Evolutionary conservation across 345 rosid genomes (phyloP), one percentile per base, ranked within the genome.

Genomic region (Mallotus nudiflorus): DNA sequence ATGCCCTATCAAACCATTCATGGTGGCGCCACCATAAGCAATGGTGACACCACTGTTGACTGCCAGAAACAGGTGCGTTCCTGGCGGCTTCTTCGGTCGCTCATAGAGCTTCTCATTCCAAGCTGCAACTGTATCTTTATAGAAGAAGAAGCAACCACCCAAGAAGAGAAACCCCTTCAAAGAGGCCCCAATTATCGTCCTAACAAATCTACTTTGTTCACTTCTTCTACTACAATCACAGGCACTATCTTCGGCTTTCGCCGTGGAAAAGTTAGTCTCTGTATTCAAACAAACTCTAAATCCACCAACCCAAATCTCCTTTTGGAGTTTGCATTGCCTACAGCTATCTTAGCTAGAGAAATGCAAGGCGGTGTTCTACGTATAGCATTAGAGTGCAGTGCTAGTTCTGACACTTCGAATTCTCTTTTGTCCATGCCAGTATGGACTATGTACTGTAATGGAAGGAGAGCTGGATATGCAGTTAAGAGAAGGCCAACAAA

Each of bases 51-150:
- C 73, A 63, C 89, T 18, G 89, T 88, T 14, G 93, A 90, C 68
- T 90, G 96, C 80, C 85, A 90, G 35, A 90, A 88, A 73, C 93
- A 90, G 70, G 91, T 90, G 70, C 89, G 85, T 6, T 90, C 93
- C 40, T 90, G 93, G 93, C 76, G 88, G 72, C 81, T 90, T 50
- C 83, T 88, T 25, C 88, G 90, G 0, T 85, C 83, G 37, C 77
- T 90, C 33, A 46, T 84, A 6, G 59, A 78, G 67, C 86, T 88
- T 49, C 85, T 90, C 13, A 84, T 90, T 57, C 96, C 96, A 25
- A 78, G 65, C 55, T 90, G 96, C 80, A 77, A 83, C 72, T 79
- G 84, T 71, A 31, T 77, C 19, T 62, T 77, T 49, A 15, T 68
- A 7, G 78, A 82, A 62, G 69, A 53, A 40, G 71, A 66, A 11